Evolutionary conservation across 2,329 filamentous ascomycete genomes (phyloP), one percentile per base, ranked within the genome.

Genomic region (Zymoseptoria ardabiliae): DNA sequence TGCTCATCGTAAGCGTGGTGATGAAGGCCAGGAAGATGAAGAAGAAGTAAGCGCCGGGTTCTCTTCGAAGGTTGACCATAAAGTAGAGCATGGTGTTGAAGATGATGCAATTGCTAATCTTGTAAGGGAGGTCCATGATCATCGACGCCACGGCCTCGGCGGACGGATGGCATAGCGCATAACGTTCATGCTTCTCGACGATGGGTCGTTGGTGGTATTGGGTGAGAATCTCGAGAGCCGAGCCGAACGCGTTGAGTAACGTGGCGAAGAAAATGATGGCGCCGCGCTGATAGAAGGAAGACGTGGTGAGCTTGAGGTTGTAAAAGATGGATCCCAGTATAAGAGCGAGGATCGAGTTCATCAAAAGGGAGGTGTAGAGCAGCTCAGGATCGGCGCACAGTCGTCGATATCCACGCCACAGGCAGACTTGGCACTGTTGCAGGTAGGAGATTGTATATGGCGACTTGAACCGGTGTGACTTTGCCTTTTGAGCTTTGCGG

Each of bases 201-300:
- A 96, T 96, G 1, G 89, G 88, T 45, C 92, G 87, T 82, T 96
- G 91, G 2, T 89, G 84, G 71, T 94, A 97, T 4, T 96, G 81
- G 0, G 89, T 91, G 35, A 94, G 75, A 71, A 96, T 94, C 80
- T 94, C 90, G 48, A 94, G 81, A 58, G 88, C 88, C 71, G 85
- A 88, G 62, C 86, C 82, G 69, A 95, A 94, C 53, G 90, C 90
- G 73, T 94, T 95, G 78, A 94, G 86, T 61, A 96, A 79, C 69
- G 91, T 86, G 66, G 90, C 89, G 71, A 96, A 94, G 83, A 96
- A 96, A 56, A 96, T 79, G 22, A 96, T 80, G 51, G 89, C 86
- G 64, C 88, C 89, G 62, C 91, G 85, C 68, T 84, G 82, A 77
- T 86, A 95, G 79, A 96, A 95, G 69, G 86, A 90, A 19, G 74